Evolutionary conservation across 257 asterid species (phyloP), one percentile per base, ranked within the genome.

Genomic region (Scutellaria galericulata): DNA sequence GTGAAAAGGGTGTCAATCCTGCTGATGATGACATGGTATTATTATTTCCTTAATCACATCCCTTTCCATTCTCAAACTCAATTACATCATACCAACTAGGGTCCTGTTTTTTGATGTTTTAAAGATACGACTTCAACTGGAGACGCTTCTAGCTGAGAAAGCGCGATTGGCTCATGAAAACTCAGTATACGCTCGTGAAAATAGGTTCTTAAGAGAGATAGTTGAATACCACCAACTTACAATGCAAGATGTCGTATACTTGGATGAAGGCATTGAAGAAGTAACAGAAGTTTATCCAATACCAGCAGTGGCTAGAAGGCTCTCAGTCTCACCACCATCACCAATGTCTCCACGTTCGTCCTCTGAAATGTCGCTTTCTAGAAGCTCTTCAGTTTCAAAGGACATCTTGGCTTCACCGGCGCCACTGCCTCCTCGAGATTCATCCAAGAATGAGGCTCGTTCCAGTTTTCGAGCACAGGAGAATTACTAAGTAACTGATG

Each of bases 161-260:
- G 91, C 92, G 15, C 83, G 99, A 2, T 31, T 95, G 83, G 97
- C 98, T 7, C 90, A 87, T 37, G 98, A 95, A 42, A 95, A 92
- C 70, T 85, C 95, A 0, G 90, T 89, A 3, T 92, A 89, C 56
- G 92, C 99, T 0, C 79, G 99, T 14, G 99, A 95, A 80, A 95
- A 95, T 46, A 81, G 96, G 1, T 89, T 95, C 92, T 78, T 95
- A 83, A 90, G 97, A 73, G 99, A 95, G 86, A 91, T 90, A 5
- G 97, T 94, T 60, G 96, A 94, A 69, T 94, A 89, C 61, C 99
- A 94, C 84, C 97, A 94, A 57, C 85, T 94, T 40, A 89, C 97
- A 0, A 88, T 85, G 95, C 95, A 94, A 76, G 97, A 89, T 72
- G 87, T 91, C 5, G 90, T 94, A 40, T 89, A 91, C 80, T 55